These are phyloP conservation scores for Potentilla sterilis DNA, from an alignment of 306 rosid species.

Conservation along the genomic window DNA sequence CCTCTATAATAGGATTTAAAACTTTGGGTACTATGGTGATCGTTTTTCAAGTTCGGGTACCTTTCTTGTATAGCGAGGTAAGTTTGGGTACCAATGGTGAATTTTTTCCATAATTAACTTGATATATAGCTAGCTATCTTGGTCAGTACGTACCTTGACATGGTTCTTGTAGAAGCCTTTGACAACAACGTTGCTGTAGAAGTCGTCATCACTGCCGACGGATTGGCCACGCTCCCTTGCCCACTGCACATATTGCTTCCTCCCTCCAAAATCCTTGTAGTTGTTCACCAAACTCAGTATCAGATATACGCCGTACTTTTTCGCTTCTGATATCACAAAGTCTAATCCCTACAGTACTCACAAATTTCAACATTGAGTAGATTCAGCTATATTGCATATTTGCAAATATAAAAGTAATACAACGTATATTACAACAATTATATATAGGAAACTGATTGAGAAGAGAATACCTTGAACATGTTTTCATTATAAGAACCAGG, in stretches of 20 bases:
- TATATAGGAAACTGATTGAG: neutral
- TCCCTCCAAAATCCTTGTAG: slow-evolving; percentile 54
- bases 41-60: no score
- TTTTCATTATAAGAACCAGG: slow-evolving; percentile 48
- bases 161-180: slow-evolving; percentile 47
- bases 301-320: slow-evolving; percentile 32
- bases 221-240: slow-evolving; percentile 34
- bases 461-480: slow-evolving; percentile 35
- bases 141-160: slow-evolving; percentile 28
- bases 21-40: no score
- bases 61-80: no score
- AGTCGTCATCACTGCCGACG: slow-evolving; percentile 41
- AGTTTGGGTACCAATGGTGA: no score
- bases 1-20: no score
- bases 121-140: no score
- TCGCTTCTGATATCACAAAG: slow-evolving; percentile 55
- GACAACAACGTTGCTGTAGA: slow-evolving; percentile 32
- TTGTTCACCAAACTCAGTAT: slow-evolving; percentile 47
- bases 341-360: slow-evolving; percentile 39
- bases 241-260: slow-evolving; percentile 55
- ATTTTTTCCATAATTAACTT: no score
- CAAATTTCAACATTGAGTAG: no score
- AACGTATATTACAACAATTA: no score
- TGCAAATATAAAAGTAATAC: no score
- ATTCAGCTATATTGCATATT: no score